A percentile compares a stretch with the other conserved stretches of the same genome.
phyloP scores from a whole-genome alignment of 1,284 basidiomycete species.

The Malassezia sp. region DNA sequence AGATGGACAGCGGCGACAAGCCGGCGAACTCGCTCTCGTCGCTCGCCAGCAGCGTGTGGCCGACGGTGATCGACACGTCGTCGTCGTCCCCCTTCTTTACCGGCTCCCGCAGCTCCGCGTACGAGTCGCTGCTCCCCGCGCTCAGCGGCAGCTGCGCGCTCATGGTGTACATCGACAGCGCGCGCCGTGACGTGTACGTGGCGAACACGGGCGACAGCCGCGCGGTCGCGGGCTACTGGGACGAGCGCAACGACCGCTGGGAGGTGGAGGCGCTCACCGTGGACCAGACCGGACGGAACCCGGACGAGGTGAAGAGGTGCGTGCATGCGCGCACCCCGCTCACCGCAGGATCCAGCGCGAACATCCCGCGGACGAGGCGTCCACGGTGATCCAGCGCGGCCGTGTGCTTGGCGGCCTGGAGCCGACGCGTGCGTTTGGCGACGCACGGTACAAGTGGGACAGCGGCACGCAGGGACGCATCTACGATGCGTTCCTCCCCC shows the following conservation, averaged over 20 bases:
- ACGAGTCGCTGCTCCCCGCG: slow-evolving; percentile 42
- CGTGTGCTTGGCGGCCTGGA: slow-evolving; percentile 70
- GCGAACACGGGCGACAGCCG: slow-evolving; percentile 88
- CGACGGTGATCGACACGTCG: slow-evolving; percentile 21
- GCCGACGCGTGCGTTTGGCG: slow-evolving; percentile 85
- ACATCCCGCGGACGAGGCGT: slow-evolving; percentile 63
- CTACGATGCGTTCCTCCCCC: slow-evolving; percentile 46
- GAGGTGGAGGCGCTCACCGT: slow-evolving; percentile 79
- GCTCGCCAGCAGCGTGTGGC: slow-evolving; percentile 41
- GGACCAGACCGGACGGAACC: slow-evolving; percentile 89
- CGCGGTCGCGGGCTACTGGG: slow-evolving; percentile 85
- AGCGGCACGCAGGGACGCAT: slow-evolving; percentile 46
- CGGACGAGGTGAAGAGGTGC: slow-evolving; percentile 65
- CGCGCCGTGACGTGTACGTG: slow-evolving; percentile 42
- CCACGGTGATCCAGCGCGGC: slow-evolving; percentile 67
- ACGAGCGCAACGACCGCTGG: slow-evolving; percentile 54
- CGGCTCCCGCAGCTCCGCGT: slow-evolving; percentile 35
- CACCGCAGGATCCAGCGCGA: slow-evolving; percentile 69
- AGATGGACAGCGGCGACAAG: neutral
- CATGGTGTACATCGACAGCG: slow-evolving; percentile 42
- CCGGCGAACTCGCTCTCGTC: slow-evolving; percentile 28
- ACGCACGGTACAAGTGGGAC: slow-evolving; percentile 76
- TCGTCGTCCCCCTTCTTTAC: slow-evolving; percentile 19
- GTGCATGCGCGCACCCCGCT: too few species aligned
- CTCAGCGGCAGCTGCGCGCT: slow-evolving; percentile 40